phyloP scores from a whole-genome alignment of 106 monocot species.

The Vanilla planifolia region DNA sequence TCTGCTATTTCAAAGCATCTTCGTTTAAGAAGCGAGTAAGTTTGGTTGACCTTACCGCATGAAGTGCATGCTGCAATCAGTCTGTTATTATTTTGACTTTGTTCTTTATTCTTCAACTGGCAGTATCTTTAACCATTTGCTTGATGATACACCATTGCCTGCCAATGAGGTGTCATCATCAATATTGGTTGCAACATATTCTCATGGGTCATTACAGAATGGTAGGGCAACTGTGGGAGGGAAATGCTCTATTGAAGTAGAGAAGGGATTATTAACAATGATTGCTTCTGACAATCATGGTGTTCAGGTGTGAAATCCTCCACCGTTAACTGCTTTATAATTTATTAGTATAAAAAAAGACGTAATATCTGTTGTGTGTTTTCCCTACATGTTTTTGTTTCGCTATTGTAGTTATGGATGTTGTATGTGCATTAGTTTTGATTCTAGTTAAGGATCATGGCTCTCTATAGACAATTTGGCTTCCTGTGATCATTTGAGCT shows the following conservation, averaged over 20 bases:
- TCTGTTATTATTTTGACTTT: not conserved
- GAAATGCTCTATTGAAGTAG: conserved; percentile 46
- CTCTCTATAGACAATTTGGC: not conserved
- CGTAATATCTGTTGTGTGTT: not conserved
- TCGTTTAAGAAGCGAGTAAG: conserved; percentile 82
- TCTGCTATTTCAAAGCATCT: conserved; percentile 79
- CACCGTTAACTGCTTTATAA: not conserved
- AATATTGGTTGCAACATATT: conserved; percentile 55
- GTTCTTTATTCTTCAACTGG: conserved; percentile 11
- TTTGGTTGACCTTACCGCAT: not conserved
- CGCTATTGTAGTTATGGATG: too few relatives aligned
- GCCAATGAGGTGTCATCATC: conserved; percentile 78
- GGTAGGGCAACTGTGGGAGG: conserved; percentile 29
- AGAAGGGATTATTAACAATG: conserved; percentile 73
- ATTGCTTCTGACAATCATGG: conserved; percentile 77
- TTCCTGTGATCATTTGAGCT: conserved; percentile 16
- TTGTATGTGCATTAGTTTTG: not conserved
- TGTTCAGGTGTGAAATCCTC: conserved; percentile 48
- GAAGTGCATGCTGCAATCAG: not conserved
- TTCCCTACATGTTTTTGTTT: not conserved
- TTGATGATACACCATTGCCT: conserved; percentile 85
- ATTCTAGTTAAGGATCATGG: not conserved
- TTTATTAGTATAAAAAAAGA: not conserved
- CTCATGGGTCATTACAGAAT: conserved; percentile 33
- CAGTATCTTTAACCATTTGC: conserved; percentile 89